Evolutionary conservation across 306 rosid genomes (phyloP), one percentile per base, ranked within the genome.

Genomic region (Coriaria nepalensis): DNA sequence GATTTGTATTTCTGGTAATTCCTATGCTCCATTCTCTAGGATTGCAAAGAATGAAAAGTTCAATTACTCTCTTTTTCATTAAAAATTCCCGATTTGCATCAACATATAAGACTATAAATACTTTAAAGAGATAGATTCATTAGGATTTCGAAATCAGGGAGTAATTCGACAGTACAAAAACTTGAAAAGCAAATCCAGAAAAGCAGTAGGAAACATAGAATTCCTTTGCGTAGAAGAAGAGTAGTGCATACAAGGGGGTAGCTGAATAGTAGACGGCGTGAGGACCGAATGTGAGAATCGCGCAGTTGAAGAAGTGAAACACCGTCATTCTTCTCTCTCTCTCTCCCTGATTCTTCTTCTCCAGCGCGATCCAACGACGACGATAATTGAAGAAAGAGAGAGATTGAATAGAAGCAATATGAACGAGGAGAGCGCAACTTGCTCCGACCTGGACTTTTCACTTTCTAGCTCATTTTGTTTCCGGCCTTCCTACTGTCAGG

Each of bases 251-350:
- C 96, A 92, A 64, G 14, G 98, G 96, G 0, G 98, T 92, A 56
- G 96, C 98, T 13, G 98, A 85, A 62, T 79, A 92, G 83, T 85
- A 85, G 49, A 92, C 94, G 65, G 87, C 98, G 77, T 92, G 98
- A 33, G 98, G 98, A 45, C 96, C 98, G 76, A 92, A 92, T 10
- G 98, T 85, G 53, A 92, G 94, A 64, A 92, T 82, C 10, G 98
- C 98, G 5, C 98, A 92, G 80, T 92, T 92, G 56, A 92, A 92
- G 79, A 92, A 92, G 56, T 92, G 96, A 63, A 92, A 92, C 57
- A 92, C 77, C 57, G 96, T 92, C 98, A 92, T 92, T 12, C 67
- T 60, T 41, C 10, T 45, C 4, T 2, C 50, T 43, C 43, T 20
- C 42, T 48, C n/a, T 38, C 57, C 33, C 38, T 47, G 13, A 0